These are phyloP conservation scores for Komagataella ulmi DNA, from an alignment of 805 yeast genomes.

Conservation along the genomic window DNA sequence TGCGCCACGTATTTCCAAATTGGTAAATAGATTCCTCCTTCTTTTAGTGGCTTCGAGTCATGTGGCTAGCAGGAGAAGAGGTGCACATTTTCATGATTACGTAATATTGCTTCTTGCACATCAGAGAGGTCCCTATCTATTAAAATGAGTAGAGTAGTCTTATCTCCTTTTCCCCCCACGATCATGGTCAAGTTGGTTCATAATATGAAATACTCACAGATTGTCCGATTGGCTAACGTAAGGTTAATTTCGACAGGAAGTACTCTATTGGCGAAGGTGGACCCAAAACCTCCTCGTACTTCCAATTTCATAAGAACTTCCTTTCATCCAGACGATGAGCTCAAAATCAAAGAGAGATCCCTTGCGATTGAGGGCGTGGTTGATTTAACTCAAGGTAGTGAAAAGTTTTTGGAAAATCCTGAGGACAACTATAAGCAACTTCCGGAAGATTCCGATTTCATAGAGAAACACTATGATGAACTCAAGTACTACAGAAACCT, in stretches of 20 bases:
- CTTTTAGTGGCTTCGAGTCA: not conserved
- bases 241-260: not conserved
- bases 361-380: not conserved
- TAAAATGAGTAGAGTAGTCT: not conserved
- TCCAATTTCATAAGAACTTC: not conserved
- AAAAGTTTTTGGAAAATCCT: not conserved
- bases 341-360: not conserved
- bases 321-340: not conserved
- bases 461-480: conserved; percentile 34
- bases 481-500: conserved; percentile 19
- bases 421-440: conserved; percentile 26
- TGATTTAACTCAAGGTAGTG: not conserved
- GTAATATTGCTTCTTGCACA: not conserved
- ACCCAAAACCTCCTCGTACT: not conserved
- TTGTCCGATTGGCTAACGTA: not conserved
- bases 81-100: not conserved
- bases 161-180: not conserved
- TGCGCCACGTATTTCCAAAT: too few relatives aligned
- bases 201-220: not conserved
- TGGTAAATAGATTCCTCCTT: not conserved
- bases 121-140: not conserved
- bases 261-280: not conserved
- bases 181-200: not conserved
- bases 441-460: conserved; percentile 40
- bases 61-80: not conserved